These are phyloP conservation scores for Perilla frutescens DNA, from an alignment of 257 asterid species.

Conservation along the genomic window DNA sequence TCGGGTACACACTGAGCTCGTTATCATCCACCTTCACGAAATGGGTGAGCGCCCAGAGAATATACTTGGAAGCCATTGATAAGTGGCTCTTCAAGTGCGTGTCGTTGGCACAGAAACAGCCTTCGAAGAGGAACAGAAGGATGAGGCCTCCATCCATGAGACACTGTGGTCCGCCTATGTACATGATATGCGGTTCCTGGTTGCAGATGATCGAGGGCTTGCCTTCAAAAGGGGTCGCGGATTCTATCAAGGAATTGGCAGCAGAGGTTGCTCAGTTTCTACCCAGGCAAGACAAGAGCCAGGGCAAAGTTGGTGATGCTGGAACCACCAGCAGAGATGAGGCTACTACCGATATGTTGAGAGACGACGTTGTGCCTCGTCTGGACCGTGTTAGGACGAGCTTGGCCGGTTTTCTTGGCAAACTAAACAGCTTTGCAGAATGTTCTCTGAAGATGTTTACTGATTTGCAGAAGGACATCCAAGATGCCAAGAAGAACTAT, in stretches of 20 bases:
- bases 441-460: constrained; percentile 64
- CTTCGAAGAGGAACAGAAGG: constrained; percentile 71
- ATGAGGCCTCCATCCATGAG: constrained; percentile 56
- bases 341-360: constrained; percentile 28
- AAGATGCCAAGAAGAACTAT: constrained; percentile 64
- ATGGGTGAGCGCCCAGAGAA: constrained; percentile 81
- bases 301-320: constrained; percentile 43
- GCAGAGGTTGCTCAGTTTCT: constrained; percentile 72
- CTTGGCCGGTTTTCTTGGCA: constrained; percentile 69
- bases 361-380: constrained; percentile 52
- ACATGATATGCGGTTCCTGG: constrained; percentile 83
- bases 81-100: constrained; percentile 90
- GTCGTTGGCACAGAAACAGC: constrained; percentile 47
- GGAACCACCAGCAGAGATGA: constrained; percentile 29
- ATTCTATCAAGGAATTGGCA: constrained; percentile 73
- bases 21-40: constrained; percentile 70
- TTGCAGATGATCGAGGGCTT: constrained; percentile 57
- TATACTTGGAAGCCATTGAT: constrained; percentile 72
- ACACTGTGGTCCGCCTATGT: constrained; percentile 81
- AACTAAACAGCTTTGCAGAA: constrained; percentile 66
- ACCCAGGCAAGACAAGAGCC: constrained; percentile 82
- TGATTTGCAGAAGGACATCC: constrained; percentile 58
- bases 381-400: constrained; percentile 66
- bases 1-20: constrained; percentile 59
- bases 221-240: constrained; percentile 67